These are phyloP conservation scores for Dothistroma septosporum DNA, from an alignment of 2,329 filamentous ascomycete genomes.

Conservation along the genomic window DNA sequence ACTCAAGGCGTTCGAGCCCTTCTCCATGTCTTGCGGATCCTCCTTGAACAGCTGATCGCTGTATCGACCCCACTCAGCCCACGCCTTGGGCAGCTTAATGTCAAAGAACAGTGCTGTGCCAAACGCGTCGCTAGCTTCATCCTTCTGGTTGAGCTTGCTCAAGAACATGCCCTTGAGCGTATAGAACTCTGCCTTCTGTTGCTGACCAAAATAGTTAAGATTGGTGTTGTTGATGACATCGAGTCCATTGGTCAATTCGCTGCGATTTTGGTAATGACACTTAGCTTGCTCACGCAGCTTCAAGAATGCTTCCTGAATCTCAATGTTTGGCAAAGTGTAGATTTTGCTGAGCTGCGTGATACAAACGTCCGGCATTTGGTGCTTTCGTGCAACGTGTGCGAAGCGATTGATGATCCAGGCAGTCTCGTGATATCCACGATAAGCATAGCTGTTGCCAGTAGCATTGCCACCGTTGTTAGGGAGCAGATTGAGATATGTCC, in stretches of 20 bases:
- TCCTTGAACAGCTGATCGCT: constrained; percentile 96
- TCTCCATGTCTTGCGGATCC: constrained; percentile 73
- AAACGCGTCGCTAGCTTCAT: constrained; percentile 89
- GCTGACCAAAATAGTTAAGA: constrained; percentile 91
- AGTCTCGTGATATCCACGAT: constrained; percentile 95
- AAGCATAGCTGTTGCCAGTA: constrained; percentile 88
- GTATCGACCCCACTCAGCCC: constrained; percentile 99
- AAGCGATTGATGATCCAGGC: constrained; percentile 99
- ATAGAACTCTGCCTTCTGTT: constrained; percentile 98
- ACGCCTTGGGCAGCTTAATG: constrained; percentile 90
- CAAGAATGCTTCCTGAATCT: constrained; percentile 98
- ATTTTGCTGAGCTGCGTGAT: constrained; percentile 96
- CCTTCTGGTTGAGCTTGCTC: constrained; percentile 84
- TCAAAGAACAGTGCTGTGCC: constrained; percentile 95
- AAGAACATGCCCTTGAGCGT: constrained; percentile 99
- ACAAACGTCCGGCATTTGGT: constrained; percentile 93
- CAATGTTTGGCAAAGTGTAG: constrained; percentile 97
- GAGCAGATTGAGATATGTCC: constrained; percentile 80
- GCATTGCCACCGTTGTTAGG: constrained; percentile 71
- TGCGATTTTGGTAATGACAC: constrained; percentile 94
- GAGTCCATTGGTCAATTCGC: constrained; percentile 84
- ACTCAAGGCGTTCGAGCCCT: constrained; percentile 86
- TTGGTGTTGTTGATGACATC: constrained; percentile 99
- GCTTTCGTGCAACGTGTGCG: constrained; percentile 94
- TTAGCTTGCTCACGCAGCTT: constrained; percentile 98